Conservation (phyloP, 1,284 basidiomycete genomes). For the Irpex rosettiformis region DNA sequence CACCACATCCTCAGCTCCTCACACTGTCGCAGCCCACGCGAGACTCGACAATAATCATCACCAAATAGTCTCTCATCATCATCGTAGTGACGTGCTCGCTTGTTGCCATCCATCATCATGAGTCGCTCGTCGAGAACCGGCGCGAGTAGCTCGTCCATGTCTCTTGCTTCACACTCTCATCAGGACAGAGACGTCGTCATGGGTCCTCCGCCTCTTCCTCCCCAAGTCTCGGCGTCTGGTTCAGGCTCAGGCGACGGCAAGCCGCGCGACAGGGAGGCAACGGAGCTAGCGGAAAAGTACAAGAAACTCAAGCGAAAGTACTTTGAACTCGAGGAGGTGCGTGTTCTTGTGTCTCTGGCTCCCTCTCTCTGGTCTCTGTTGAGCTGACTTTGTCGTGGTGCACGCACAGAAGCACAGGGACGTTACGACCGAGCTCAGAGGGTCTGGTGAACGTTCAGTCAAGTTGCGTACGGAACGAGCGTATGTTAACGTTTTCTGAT, state of each 20-base stretch:
- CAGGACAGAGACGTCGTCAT: conserved; percentile 43
- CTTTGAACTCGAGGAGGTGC: conserved; percentile 65
- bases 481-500: conserved; percentile 36
- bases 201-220: conserved; percentile 42
- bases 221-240: conserved; percentile 27
- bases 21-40: conserved; percentile 1
- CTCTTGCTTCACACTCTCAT: conserved; percentile 25
- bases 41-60: no score
- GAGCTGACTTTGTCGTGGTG: conserved; percentile 19
- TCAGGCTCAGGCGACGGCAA: conserved; percentile 22
- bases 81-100: conserved; percentile 5
- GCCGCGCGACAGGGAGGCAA: conserved; percentile 34
- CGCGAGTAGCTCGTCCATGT: conserved; percentile 10
- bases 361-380: conserved; percentile 20
- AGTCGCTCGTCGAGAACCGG: conserved; percentile 23
- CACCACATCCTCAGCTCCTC: conserved; percentile 13
- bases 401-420: conserved; percentile 53
- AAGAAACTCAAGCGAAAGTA: conserved; percentile 58
- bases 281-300: conserved; percentile 56
- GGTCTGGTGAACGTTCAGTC: conserved; percentile 55
- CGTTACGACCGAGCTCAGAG: conserved; percentile 45
- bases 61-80: conserved; percentile 3
- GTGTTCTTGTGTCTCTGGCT: conserved; percentile 23
- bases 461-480: conserved; percentile 55
- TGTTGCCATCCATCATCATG: conserved; percentile 19